Percentiles rank a stretch among this genome's conserved stretches.
These are phyloP conservation scores for Apophysomyces sp. DNA, from an alignment of 371 early-diverging fungal genomes.

Conservation along the genomic window DNA sequence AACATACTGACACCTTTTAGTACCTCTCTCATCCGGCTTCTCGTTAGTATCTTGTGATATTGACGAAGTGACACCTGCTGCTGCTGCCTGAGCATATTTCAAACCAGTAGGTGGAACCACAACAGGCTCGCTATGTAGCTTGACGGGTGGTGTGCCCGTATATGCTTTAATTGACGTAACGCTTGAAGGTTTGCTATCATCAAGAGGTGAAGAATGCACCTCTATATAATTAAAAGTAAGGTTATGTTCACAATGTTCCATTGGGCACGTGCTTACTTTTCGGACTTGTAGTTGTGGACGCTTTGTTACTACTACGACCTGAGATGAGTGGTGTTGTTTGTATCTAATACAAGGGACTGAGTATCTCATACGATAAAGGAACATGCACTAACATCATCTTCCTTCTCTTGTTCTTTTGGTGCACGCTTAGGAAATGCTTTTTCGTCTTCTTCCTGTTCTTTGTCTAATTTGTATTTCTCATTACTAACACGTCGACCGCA, in stretches of 20 bases:
- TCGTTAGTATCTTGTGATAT: conserved; percentile 6
- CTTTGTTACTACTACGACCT: not conserved
- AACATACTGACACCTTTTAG: not conserved
- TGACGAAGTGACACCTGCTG: conserved; percentile 12
- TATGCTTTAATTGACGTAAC: conserved; percentile 4
- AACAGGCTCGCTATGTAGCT: not conserved
- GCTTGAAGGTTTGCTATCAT: conserved; percentile 7
- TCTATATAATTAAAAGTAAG: not conserved
- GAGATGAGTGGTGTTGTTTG: not conserved
- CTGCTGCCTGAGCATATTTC: conserved; percentile 38
- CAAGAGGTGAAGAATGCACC: not conserved
- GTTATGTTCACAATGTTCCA: not conserved
- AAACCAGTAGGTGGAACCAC: conserved; percentile 11
- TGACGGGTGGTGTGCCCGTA: not conserved
- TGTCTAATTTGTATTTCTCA: conserved; percentile 17
- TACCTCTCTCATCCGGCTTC: conserved; percentile 12
- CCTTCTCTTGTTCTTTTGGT: conserved; percentile 36
- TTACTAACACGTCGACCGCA: not conserved
- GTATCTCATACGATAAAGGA: not conserved
- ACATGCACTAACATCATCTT: conserved; percentile 12
- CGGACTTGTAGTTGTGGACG: not conserved
- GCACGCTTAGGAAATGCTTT: conserved; percentile 25
- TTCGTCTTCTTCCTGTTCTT: conserved; percentile 28
- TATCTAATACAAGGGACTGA: not conserved
- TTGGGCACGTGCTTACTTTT: not conserved